These are phyloP conservation scores for Quercus alba DNA, from an alignment of 306 rosid species.

Conservation along the genomic window DNA sequence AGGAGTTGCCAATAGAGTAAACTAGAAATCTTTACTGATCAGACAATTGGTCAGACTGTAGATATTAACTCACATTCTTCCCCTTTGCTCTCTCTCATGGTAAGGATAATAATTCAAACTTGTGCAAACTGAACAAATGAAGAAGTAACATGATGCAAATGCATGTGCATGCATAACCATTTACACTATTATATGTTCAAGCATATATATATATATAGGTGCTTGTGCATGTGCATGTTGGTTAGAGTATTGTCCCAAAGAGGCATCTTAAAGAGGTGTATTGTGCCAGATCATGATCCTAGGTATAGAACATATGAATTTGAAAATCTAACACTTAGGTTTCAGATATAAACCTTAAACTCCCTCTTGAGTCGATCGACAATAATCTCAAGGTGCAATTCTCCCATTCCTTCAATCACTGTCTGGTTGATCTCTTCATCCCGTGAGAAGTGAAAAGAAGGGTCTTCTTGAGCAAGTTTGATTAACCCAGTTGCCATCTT, in stretches of 20 bases:
- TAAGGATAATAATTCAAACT: neutral
- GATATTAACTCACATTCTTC: neutral
- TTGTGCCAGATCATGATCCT: neutral
- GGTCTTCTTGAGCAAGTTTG: slow-evolving; percentile 98
- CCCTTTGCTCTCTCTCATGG: neutral
- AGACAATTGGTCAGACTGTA: too few species aligned
- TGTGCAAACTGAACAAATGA: neutral
- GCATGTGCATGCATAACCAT: neutral
- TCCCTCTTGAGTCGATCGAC: slow-evolving; percentile 96
- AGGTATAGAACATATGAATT: neutral
- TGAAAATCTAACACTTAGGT: slow-evolving; percentile 2
- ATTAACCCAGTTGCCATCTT: slow-evolving; percentile 88
- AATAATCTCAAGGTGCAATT: slow-evolving; percentile 95
- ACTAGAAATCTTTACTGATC: too few species aligned
- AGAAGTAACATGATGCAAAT: neutral
- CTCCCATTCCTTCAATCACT: slow-evolving; percentile 99
- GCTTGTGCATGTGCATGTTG: neutral
- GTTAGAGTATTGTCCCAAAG: neutral
- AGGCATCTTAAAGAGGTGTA: neutral
- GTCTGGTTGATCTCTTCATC: slow-evolving; percentile 98
- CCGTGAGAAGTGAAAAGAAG: slow-evolving; percentile 94
- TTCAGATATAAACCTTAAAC: slow-evolving; percentile 59
- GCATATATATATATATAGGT: neutral
- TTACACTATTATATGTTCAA: neutral
- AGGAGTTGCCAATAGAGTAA: neutral